These are phyloP conservation scores for Fragaria ananassa DNA, from an alignment of 306 rosid species.

Conservation along the genomic window DNA sequence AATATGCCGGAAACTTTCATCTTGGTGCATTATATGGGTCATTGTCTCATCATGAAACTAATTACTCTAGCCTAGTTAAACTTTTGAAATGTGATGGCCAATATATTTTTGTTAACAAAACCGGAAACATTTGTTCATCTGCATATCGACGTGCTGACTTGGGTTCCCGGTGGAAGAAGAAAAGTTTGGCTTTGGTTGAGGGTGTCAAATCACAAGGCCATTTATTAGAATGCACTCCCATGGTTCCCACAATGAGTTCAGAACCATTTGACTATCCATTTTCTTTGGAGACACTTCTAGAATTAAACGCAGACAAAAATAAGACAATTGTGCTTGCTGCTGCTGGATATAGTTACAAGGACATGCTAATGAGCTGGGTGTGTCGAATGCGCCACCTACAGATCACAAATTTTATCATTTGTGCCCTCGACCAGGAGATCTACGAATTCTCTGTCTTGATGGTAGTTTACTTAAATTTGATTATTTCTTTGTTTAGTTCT, in stretches of 20 bases:
- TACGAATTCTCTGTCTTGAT: slow-evolving; percentile 69
- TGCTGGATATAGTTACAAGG: slow-evolving; percentile 90
- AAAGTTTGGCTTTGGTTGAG: slow-evolving; percentile 37
- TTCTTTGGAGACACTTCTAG: slow-evolving; percentile 71
- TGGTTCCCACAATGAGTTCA: slow-evolving; percentile 38
- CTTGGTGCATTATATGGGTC: slow-evolving; percentile 72
- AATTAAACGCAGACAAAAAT: slow-evolving; percentile 55
- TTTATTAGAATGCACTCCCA: slow-evolving; percentile 37
- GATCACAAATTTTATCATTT: slow-evolving; percentile 58
- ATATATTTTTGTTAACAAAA: slow-evolving; percentile 45
- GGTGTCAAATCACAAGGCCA: slow-evolving; percentile 31
- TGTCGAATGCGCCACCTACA: slow-evolving; percentile 66
- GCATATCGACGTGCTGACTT: slow-evolving; percentile 7
- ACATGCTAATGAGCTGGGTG: slow-evolving; percentile 96
- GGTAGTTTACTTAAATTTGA: slow-evolving; percentile 36
- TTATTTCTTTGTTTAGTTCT: not conserved
- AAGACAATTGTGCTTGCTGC: slow-evolving; percentile 69
- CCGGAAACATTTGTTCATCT: slow-evolving; percentile 34
- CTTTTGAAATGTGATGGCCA: slow-evolving; percentile 48
- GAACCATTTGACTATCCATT: slow-evolving; percentile 55
- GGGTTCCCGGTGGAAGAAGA: slow-evolving; percentile 49
- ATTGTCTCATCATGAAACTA: slow-evolving; percentile 46
- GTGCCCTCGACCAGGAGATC: slow-evolving; percentile 79
- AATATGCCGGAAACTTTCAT: slow-evolving; percentile 58
- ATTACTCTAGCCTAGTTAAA: slow-evolving; percentile 46